Percentiles rank a stretch among this genome's conserved stretches.
These are phyloP conservation scores for Candida sanyaensis DNA, from an alignment of 1,139 yeast genomes.

Conservation along the genomic window DNA sequence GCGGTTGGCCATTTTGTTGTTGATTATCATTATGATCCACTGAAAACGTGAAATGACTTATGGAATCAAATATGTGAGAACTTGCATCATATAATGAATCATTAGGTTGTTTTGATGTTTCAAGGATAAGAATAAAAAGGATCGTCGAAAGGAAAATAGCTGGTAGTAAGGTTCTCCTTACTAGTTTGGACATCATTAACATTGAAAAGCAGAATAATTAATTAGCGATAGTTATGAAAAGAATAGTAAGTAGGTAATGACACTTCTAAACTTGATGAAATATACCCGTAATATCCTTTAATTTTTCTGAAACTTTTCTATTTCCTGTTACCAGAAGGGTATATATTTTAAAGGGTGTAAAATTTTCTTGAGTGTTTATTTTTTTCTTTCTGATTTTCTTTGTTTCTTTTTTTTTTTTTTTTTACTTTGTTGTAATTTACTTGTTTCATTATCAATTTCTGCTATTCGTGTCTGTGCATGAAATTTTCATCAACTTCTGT, in stretches of 20 bases:
- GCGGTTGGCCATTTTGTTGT: slow-evolving; percentile 4
- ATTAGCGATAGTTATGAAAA: background rate
- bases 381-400: no score
- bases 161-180: slow-evolving; percentile 13
- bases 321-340: no score
- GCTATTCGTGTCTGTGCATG: no score
- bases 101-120: slow-evolving; percentile 7
- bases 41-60: slow-evolving; percentile 19
- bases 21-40: slow-evolving; percentile 1
- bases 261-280: no score
- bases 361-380: background rate
- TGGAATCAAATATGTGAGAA: slow-evolving; percentile 20
- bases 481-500: no score
- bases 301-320: no score
- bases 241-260: no score
- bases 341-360: background rate
- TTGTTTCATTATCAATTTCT: background rate
- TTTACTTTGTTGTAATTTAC: background rate
- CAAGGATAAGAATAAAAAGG: slow-evolving; percentile 9
- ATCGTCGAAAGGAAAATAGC: slow-evolving; percentile 9
- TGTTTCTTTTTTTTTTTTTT: background rate
- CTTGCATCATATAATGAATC: slow-evolving; percentile 13
- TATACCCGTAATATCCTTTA: no score
- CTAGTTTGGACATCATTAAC: slow-evolving; percentile 11
- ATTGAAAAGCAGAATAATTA: background rate